phyloP scores from a whole-genome alignment of 345 rosid genomes.

The thale cress (Arabidopsis thaliana) region TAIR10.1 NC_003070.9:6099001-6099500 shows the following conservation, averaged over 20 bases:
- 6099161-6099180: background rate
- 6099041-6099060: slow-evolving; percentile 7
- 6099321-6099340: slow-evolving; percentile 96
- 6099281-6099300: slow-evolving; percentile 88
- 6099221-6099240: slow-evolving; percentile 88
- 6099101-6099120: slow-evolving; percentile 26
- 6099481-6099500: slow-evolving; percentile 77
- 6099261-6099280: slow-evolving; percentile 89
- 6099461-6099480: slow-evolving; percentile 90
- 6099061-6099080: background rate
- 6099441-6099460: slow-evolving; percentile 91
- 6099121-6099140: slow-evolving; percentile 18
- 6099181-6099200: background rate
- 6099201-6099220: slow-evolving; percentile 69
- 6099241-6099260: slow-evolving; percentile 88
- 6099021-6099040: slow-evolving; percentile 17
- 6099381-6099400: slow-evolving; percentile 87
- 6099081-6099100: background rate
- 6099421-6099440: slow-evolving; percentile 86
- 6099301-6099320: slow-evolving; percentile 86
- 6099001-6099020: slow-evolving; percentile 26
- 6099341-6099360: slow-evolving; percentile 97
- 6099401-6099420: slow-evolving; percentile 95
- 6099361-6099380: slow-evolving; percentile 91
- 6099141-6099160: slow-evolving; percentile 31